Conservation (phyloP, 2,329 filamentous ascomycete genomes). For the Thermoascus crustaceus region DNA sequence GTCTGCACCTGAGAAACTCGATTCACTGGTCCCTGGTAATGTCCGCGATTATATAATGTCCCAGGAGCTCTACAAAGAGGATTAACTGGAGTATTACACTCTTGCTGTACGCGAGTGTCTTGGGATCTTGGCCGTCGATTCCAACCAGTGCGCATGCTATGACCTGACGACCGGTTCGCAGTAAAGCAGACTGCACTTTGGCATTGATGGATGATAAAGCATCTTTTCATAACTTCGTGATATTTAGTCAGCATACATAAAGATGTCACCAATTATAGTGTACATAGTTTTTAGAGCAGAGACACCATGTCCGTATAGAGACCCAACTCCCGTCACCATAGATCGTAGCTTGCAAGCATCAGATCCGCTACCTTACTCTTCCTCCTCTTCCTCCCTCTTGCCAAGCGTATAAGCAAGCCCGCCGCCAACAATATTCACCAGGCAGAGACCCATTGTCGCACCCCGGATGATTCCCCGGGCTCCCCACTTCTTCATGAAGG, state of each 20-base stretch:
- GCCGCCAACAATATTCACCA: slow-evolving; percentile 39
- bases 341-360: slow-evolving; percentile 1
- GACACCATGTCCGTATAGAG: not conserved
- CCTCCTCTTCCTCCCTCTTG: slow-evolving; percentile 32
- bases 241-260: no score
- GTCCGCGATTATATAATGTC: slow-evolving; percentile 27
- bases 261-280: no score
- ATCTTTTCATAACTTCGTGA: no score
- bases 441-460: slow-evolving; percentile 37
- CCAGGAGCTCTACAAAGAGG: slow-evolving; percentile 21
- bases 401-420: slow-evolving; percentile 40
- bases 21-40: slow-evolving; percentile 26
- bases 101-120: not conserved
- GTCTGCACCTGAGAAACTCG: slow-evolving; percentile 22
- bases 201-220: not conserved
- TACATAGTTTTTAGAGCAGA: no score
- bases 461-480: slow-evolving; percentile 38
- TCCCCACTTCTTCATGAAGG: slow-evolving; percentile 38
- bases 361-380: slow-evolving; percentile 1
- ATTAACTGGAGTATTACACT: slow-evolving; percentile 2
- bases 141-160: not conserved
- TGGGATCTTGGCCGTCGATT: no score
- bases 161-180: not conserved
- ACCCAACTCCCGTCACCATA: no score
- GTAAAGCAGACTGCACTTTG: not conserved